Base-by-base conservation (phyloP, 2,329 filamentous ascomycete species). In the Arthroderma sp. region DNA sequence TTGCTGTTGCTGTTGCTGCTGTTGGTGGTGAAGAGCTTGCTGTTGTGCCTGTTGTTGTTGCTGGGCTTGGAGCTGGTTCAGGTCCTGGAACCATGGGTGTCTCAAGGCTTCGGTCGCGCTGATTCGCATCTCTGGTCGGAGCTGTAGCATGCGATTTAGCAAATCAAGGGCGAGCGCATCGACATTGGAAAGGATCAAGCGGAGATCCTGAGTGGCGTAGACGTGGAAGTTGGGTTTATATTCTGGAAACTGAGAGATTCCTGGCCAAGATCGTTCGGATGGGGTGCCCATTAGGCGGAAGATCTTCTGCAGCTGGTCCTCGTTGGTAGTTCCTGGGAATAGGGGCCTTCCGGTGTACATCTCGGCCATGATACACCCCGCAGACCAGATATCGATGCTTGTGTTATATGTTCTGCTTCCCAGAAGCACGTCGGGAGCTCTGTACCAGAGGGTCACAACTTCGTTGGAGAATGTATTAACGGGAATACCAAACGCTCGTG, bases 361-460 rank as follows among this genome's bases (percentile, higher is more conserved):
- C 68, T 98, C 91, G 6, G 91, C 91, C 91, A 98, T 96, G 71
- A 98, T 98, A 65, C 91, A 98, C 46, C 91, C 91, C 5, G 91
- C 91, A 5, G 86, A 94, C 91, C 91, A 98, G 61, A 98, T 96
- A 59, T 98, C 91, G 63, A 98, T 96, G 67, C 86, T 94, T n/a
- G 91, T 98, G 68, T 94, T 98, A 70, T 98, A 98, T 22, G 91
- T 96, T 53, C 91, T 74, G 57, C 84, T 91, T 43, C 91, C 91
- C 38, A 98, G 76, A 42, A 98, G 75, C 39, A 98, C 91, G 57
- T 98, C 91, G 0, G 91, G 91, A 1, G 91, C 91, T 37, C 91
- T 84, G 64, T 98, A 98, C 89, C 89, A 96, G 11, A 96, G 73
- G 0, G 91, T 96, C 37, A 96, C 89, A 47, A 96, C 89, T 66